phyloP scores from a whole-genome alignment of 2,329 filamentous ascomycete genomes.

The Pseudocercospora crystallina region DNA sequence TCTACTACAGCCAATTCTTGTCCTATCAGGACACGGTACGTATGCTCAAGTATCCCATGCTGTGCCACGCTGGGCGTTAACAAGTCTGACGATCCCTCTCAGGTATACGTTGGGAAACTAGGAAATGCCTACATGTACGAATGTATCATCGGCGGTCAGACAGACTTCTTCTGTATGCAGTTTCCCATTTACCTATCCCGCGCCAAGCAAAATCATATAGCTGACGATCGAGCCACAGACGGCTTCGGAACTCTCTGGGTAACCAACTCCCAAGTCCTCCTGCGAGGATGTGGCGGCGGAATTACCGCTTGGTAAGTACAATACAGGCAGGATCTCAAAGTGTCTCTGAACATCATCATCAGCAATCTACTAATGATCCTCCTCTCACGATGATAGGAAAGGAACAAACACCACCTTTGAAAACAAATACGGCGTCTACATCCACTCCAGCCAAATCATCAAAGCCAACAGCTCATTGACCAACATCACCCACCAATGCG shows the following conservation, averaged over 20 bases:
- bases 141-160: conserved; percentile 62
- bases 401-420: conserved; percentile 50
- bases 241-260: conserved; percentile 64
- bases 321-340: conserved; percentile 59
- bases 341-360: background rate
- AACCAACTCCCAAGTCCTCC: conserved; percentile 52
- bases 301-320: conserved; percentile 60
- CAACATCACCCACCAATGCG: conserved; percentile 50
- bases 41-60: background rate
- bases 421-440: conserved; percentile 68
- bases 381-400: background rate
- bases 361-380: background rate
- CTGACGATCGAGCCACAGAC: conserved; percentile 1
- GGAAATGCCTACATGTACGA: conserved; percentile 66
- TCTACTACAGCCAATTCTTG: conserved; percentile 66
- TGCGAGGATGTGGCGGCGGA: conserved; percentile 64
- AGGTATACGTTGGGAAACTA: conserved; percentile 65
- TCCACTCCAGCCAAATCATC: conserved; percentile 55
- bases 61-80: background rate
- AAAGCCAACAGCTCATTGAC: conserved; percentile 55
- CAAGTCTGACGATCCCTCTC: background rate
- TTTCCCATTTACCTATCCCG: background rate
- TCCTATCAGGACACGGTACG: conserved; percentile 66
- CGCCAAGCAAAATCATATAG: background rate
- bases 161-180: conserved; percentile 62